Conservation (phyloP, 2,329 filamentous ascomycete species). For the Diplodia intermedia region DNA sequence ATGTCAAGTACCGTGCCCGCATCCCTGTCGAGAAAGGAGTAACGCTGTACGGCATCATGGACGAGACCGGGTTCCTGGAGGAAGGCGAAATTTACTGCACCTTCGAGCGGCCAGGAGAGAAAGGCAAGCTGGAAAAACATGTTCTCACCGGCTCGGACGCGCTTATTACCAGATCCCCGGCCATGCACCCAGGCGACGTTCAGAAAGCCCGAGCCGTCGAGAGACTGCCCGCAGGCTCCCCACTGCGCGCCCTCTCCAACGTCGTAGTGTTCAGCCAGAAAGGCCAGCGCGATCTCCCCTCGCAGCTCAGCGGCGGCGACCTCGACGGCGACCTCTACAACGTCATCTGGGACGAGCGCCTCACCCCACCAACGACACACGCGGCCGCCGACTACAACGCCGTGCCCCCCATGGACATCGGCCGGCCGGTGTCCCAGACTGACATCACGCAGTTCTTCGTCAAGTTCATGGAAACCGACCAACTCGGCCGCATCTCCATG, state of each 20-base stretch:
- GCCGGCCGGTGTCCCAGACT: slow-evolving; percentile 61
- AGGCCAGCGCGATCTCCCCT: slow-evolving; percentile 76
- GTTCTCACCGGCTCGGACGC: slow-evolving; percentile 47
- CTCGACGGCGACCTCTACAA: slow-evolving; percentile 85
- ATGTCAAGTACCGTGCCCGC: slow-evolving; percentile 78
- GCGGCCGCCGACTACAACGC: slow-evolving; percentile 73
- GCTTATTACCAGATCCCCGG: slow-evolving; percentile 77
- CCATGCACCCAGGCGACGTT: slow-evolving; percentile 81
- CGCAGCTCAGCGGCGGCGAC: slow-evolving; percentile 80
- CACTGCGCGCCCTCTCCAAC: slow-evolving; percentile 69
- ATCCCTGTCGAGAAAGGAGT: slow-evolving; percentile 74
- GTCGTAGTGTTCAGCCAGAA: slow-evolving; percentile 79
- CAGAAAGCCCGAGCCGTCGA: slow-evolving; percentile 67
- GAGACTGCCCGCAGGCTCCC: slow-evolving; percentile 63
- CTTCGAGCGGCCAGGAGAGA: slow-evolving; percentile 53
- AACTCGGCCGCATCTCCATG: slow-evolving; percentile 51
- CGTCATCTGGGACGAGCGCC: slow-evolving; percentile 72
- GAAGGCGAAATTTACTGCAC: slow-evolving; percentile 74
- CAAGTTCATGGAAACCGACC: slow-evolving; percentile 54
- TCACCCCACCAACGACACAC: slow-evolving; percentile 55
- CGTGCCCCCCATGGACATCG: slow-evolving; percentile 63
- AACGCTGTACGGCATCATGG: slow-evolving; percentile 82
- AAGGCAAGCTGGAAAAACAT: slow-evolving; percentile 33
- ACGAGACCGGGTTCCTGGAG: slow-evolving; percentile 73
- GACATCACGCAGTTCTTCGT: slow-evolving; percentile 85